Evolutionary conservation across 257 asterid species (phyloP), one percentile per base, ranked within the genome.

Genomic region (Nicotiana obtusifolia): DNA sequence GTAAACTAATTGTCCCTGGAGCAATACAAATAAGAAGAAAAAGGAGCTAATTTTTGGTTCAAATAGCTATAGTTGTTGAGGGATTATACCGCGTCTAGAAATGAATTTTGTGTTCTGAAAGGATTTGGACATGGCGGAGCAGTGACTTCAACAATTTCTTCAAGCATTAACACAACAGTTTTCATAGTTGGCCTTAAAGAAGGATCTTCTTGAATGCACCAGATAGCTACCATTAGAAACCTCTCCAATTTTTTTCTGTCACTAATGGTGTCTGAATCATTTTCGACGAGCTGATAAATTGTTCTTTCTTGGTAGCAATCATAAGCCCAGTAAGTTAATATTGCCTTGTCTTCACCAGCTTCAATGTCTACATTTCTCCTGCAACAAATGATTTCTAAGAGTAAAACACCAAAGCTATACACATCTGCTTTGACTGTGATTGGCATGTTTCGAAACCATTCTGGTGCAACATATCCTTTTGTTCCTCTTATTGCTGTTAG

Each of bases 141-240:
- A 5, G 64, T 22, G 44, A 92, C 91, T 56, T 90, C 88, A 20
- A 90, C 86, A 62, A 78, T 59, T 52, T 92, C 97, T 84, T 89
- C 92, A 60, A 91, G 97, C 97, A 93, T 93, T 60, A 86, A 89
- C 20, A 81, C 67, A 0, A 71, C 89, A 19, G 49, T 86, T 82
- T 86, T 85, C 93, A 89, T 93, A 0, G 84, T 90, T 17, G 97
- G 97, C 89, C 95, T 89, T 41, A 82, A 4, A 17, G 86, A 84
- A 4, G 89, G 80, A 79, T 91, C 89, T 77, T 91, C 95, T 60
- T 91, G 95, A 75, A 93, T 86, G 76, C 97, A 91, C 97, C 94
- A 91, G 22, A 92, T 78, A 5, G 90, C 97, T 1, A 92, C 90
- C 92, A 54, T 92, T 71, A 88, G 81, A 80, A 80, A 87, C 61